Percentiles rank a stretch among this genome's conserved stretches.
Conservation (phyloP, 2,329 filamentous ascomycete genomes). For the Penicillium sp. region DNA sequence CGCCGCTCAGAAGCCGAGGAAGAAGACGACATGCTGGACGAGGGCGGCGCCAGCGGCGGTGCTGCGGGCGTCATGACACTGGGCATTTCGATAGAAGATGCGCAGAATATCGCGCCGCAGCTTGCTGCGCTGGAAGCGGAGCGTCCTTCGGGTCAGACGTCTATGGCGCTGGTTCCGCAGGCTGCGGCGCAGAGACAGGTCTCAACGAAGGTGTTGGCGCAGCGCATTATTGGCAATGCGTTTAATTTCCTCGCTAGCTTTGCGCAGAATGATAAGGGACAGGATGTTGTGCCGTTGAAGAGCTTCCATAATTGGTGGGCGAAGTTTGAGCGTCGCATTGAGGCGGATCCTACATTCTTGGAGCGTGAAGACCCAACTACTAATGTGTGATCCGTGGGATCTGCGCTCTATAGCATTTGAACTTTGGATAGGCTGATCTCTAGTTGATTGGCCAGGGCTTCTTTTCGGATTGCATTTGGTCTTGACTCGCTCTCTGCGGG, state of each 20-base stretch:
- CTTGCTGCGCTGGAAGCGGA: conserved; percentile 50
- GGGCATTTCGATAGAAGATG: conserved; percentile 73
- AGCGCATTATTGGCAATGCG: conserved; percentile 90
- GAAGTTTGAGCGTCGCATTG: conserved; percentile 83
- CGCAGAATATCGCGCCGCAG: conserved; percentile 60
- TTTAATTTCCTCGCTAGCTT: conserved; percentile 94
- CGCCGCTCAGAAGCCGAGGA: conserved; percentile 28
- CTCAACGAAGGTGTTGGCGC: conserved; percentile 70
- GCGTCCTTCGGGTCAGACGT: conserved; percentile 17
- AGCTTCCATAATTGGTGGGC: conserved; percentile 96
- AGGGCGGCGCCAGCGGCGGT: conserved; percentile 22
- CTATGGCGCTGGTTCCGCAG: conserved; percentile 25
- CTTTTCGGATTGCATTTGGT: conserved; percentile 1
- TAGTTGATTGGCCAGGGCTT: neutral
- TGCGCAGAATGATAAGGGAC: conserved; percentile 56
- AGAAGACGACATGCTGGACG: conserved; percentile 42
- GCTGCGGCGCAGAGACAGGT: conserved; percentile 35
- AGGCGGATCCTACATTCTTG: conserved; percentile 78
- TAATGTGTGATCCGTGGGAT: neutral
- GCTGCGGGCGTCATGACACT: conserved; percentile 54
- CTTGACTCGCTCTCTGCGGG: neutral
- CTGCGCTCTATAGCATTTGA: neutral
- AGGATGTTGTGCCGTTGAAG: conserved; percentile 85
- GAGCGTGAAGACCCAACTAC: conserved; percentile 55
- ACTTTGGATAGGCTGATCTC: neutral